These are phyloP conservation scores for Albatrellus sp. DNA, from an alignment of 1,284 basidiomycete genomes.

Conservation along the genomic window DNA sequence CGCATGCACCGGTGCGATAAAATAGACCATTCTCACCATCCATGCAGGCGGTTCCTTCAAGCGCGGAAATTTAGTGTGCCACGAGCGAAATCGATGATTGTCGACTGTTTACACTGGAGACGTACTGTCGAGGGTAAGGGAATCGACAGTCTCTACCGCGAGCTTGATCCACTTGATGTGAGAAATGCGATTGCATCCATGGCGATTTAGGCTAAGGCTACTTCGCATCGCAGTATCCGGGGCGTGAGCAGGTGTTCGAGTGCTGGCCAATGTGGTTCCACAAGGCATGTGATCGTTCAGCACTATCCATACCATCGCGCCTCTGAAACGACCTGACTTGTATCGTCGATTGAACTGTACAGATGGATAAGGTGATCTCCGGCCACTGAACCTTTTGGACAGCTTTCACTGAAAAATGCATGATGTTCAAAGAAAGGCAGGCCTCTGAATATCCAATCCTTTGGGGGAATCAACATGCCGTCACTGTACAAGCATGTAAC, in stretches of 20 bases:
- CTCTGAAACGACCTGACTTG: not conserved
- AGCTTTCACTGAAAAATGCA: not conserved
- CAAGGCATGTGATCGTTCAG: constrained; percentile 30
- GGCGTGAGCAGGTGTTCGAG: constrained; percentile 51
- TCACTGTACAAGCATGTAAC: constrained; percentile 48
- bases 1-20: not conserved
- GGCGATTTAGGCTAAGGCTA: not conserved
- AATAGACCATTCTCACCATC: constrained; percentile 4
- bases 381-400: not conserved
- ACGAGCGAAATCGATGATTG: constrained; percentile 45
- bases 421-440: constrained; percentile 41
- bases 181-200: constrained; percentile 14
- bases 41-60: constrained; percentile 48
- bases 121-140: constrained; percentile 41
- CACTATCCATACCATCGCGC: not conserved
- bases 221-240: constrained; percentile 40
- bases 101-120: constrained; percentile 48
- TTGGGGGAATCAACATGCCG: constrained; percentile 46
- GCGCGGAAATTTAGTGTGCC: constrained; percentile 47
- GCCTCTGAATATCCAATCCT: constrained; percentile 52
- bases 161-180: constrained; percentile 51
- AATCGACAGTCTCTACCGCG: constrained; percentile 41
- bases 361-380: constrained; percentile 45
- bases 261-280: constrained; percentile 68
- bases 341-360: too few relatives aligned